Evolutionary conservation across 495 filamentous ascomycete genomes (phyloP), one percentile per base, ranked within the genome.

Genomic region (Polyplosphaeria fusca): DNA sequence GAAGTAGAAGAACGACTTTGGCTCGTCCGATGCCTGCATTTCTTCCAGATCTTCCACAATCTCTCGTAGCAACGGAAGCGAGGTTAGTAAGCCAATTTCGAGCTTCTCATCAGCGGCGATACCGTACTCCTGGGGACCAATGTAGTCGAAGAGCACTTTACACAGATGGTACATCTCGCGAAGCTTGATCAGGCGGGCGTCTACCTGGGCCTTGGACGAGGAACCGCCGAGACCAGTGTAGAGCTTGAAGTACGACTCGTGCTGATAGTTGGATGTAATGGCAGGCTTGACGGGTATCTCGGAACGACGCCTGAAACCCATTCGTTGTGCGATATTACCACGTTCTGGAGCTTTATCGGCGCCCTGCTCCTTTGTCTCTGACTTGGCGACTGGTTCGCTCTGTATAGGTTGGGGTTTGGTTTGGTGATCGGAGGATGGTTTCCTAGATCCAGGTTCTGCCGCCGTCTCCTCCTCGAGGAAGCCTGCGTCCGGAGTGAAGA

Each of bases 21-120:
- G 91, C 67, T 91, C 87, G 44, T 88, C 82, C 0, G 87, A 91
- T 3, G 93, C 92, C 72, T 97, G 93, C 61, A 97, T 88, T 68
- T 96, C 90, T 73, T 98, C 93, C n/a, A 98, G 78, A 67, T 97
- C 90, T 63, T 86, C 83, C 7, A 98, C 93, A 67, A 98, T 95
- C 72, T 96, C 93, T 71, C 90, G 91, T 28, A 98, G 81, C 32
- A 98, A 74, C 5, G 93, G 94, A 9, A 98, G 79, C 5, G 89
- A 92, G 2, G 93, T 98, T 54, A 98, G 75, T 19, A 98, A 82
- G 16, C 93, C 93, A 68, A 98, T 98, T 68, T 98, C 94, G 25
- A 98, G 79, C 77, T 98, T 98, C 70, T 98, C 93, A 55, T 82
- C 83, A 58, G 95, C 85, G 22, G 84, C 86, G 60, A 98, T 98